Evolutionary conservation across 306 rosid species (phyloP).

Genomic region (Argentina anserina): DNA sequence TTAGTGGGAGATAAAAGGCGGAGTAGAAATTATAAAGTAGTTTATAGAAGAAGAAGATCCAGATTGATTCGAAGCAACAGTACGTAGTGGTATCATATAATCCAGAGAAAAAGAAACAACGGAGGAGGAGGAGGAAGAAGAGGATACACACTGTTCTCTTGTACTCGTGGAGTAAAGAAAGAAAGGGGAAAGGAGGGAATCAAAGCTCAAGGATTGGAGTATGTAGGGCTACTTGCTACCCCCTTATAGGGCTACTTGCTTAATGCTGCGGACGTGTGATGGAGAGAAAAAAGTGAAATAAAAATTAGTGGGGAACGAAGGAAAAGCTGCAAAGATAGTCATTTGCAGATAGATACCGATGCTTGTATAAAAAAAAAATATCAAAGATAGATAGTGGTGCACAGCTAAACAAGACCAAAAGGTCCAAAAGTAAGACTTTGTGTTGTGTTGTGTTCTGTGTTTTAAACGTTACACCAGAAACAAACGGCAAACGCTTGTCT

Average conservation of each 20-base stretch:
- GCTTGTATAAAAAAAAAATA: too few species aligned
- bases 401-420: background rate
- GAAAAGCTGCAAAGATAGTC: constrained; percentile 6
- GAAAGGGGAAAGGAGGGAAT: background rate
- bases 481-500: background rate
- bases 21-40: background rate
- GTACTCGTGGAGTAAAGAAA: background rate
- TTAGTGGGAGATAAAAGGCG: background rate
- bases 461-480: background rate
- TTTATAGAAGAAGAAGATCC: background rate
- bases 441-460: background rate
- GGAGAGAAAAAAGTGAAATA: background rate
- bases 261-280: background rate
- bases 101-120: background rate
- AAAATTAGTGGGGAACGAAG: background rate
- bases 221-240: background rate
- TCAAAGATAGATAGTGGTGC: too few species aligned
- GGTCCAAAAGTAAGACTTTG: background rate
- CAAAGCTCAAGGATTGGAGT: background rate
- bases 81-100: background rate
- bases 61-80: background rate
- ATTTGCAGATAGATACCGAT: background rate
- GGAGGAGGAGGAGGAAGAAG: background rate
- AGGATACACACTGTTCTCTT: background rate
- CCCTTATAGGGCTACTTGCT: background rate